Evolutionary conservation across 257 asterid genomes (phyloP).

Genomic region (Fraxinus anomala): DNA sequence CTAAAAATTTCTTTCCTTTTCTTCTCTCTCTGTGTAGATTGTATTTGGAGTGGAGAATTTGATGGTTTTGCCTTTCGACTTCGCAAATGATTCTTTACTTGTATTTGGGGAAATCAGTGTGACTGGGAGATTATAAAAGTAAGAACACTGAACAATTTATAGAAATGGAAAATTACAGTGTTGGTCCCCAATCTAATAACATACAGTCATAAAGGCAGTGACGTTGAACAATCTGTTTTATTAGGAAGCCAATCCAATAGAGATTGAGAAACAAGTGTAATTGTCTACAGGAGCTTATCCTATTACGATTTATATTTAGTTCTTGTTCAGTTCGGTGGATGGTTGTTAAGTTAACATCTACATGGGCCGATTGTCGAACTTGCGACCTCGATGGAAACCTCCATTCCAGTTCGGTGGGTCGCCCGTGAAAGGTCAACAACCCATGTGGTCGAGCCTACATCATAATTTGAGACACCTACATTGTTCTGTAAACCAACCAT

Average conservation of each 20-base stretch:
- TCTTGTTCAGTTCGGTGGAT: no score
- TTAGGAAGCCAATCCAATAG: no score
- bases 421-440: background rate
- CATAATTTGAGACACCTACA: background rate
- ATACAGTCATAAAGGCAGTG: no score
- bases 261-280: no score
- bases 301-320: no score
- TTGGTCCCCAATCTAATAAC: background rate
- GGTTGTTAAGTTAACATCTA: no score
- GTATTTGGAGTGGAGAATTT: background rate
- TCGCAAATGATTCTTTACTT: background rate
- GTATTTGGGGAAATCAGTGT: background rate
- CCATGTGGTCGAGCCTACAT: background rate
- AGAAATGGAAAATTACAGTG: no score
- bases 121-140: background rate
- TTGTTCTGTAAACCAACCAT: background rate
- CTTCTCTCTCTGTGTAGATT: conserved; percentile 15
- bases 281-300: no score
- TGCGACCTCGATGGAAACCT: background rate
- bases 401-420: background rate
- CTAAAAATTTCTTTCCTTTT: background rate
- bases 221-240: no score
- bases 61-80: background rate
- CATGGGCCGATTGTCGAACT: no score
- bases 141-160: no score